Evolutionary conservation across 1,139 yeast species (phyloP), one percentile per base, ranked within the genome.

Genomic region (Saccharomyces hybrid): DNA sequence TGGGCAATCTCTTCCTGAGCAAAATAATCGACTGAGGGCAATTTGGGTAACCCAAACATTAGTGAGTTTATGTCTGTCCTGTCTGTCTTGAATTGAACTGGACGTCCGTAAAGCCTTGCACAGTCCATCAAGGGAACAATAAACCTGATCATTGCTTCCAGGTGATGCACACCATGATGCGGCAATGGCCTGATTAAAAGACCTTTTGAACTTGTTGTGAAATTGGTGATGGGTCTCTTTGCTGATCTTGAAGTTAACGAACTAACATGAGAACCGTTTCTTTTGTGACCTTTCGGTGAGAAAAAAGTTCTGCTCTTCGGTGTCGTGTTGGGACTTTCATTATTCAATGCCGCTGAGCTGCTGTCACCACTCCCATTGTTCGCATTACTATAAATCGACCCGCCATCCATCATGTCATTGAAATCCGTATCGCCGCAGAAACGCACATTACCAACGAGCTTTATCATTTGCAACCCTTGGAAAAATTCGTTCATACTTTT

Each of bases 161-260:
- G 44, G 51, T 65, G 69, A 21, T 60, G 58, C 16, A 67, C 60
- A 11, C 70, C 71, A 21, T 53, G 55, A 55, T 67, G 71, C 5
- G 70, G 64, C 12, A 64, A 54, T 11, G 72, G 72, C 51, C 63
- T 65, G 31, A 68, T 64, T 27, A 66, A 49, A 3, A 68, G 50
- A 9, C 68, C 64, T 44, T 57, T 53, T 44, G 59, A 54, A 32
- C 57, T 53, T 9, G 48, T 55, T 5, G 52, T 56, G 44, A 55
- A 56, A 29, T 53, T 42, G 49, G 53, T 38, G 28, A 51, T 27
- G 53, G 29, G 42, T 44, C 55, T 47, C 53, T 54, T 38, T 49
- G 56, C 38, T 50, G 60, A 51, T 52, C 32, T 46, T 27, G 49
- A 42, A 32, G 48, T 8, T 11, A 28, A n/a, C 32, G 32, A 48